phyloP scores from a whole-genome alignment of 2,329 filamentous ascomycete genomes.

The Penicillium thymicola region DNA sequence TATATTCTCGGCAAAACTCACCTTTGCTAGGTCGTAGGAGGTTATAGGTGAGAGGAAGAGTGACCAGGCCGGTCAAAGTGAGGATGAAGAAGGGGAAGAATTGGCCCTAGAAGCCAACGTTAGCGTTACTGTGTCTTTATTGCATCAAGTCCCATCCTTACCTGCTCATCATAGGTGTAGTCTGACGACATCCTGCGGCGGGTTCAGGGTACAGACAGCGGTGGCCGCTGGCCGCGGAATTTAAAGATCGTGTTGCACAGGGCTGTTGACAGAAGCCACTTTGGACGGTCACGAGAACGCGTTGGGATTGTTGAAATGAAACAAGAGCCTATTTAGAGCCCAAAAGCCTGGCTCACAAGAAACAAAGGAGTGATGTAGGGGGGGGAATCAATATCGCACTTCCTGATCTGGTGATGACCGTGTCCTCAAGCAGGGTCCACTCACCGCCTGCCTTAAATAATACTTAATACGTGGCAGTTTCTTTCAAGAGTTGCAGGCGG shows the following conservation, averaged over 20 bases:
- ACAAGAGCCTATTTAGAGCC: conserved; percentile 3
- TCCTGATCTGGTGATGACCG: conserved; percentile 38
- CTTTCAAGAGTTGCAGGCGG: conserved; percentile 14
- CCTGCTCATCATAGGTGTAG: conserved; percentile 97
- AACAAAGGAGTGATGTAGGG: conserved; percentile 25
- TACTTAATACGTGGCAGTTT: conserved; percentile 5
- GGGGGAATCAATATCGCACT: conserved; percentile 26
- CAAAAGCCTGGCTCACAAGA: conserved; percentile 14
- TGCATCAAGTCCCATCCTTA: conserved; percentile 32
- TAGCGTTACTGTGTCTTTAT: neutral
- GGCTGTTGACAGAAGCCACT: conserved; percentile 13
- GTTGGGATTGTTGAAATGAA: neutral
- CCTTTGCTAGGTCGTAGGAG: conserved; percentile 75
- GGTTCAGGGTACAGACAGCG: conserved; percentile 32
- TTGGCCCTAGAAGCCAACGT: conserved; percentile 63
- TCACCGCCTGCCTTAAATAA: conserved; percentile 29
- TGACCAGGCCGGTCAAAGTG: conserved; percentile 82
- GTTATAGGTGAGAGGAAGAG: conserved; percentile 83
- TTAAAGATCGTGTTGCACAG: conserved; percentile 27
- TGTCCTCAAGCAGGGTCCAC: conserved; percentile 32
- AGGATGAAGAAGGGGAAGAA: conserved; percentile 99
- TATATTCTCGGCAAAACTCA: conserved; percentile 29
- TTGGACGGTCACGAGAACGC: conserved; percentile 3
- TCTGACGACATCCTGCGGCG: conserved; percentile 69
- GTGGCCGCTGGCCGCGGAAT: conserved; percentile 31